A percentile compares a stretch with the other conserved stretches of the same genome.
Conservation (phyloP, 495 filamentous ascomycete genomes). For the Evernia prunastri region DNA sequence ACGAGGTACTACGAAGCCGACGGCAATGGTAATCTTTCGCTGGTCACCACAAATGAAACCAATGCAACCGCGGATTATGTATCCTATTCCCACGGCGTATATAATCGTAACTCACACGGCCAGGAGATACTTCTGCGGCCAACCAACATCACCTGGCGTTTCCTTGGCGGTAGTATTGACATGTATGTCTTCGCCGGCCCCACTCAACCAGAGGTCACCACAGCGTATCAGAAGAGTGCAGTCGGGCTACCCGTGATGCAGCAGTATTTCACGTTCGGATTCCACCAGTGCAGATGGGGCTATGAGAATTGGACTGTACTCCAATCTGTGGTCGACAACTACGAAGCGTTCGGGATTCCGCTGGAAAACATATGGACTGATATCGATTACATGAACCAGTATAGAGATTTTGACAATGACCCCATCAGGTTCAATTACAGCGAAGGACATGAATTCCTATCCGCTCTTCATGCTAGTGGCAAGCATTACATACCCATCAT, state of each 20-base stretch:
- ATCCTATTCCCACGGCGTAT: constrained; percentile 57
- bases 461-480: constrained; percentile 54
- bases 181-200: constrained; percentile 59
- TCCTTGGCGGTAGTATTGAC: constrained; percentile 57
- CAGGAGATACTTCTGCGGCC: constrained; percentile 65
- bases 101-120: constrained; percentile 60
- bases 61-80: constrained; percentile 51
- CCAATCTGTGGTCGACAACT: constrained; percentile 51
- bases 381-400: constrained; percentile 54
- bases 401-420: constrained; percentile 56
- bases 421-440: constrained; percentile 41
- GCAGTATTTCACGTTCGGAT: constrained; percentile 56
- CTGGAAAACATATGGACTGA: constrained; percentile 63
- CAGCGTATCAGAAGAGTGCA: constrained; percentile 49
- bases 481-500: constrained; percentile 80
- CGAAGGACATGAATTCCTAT: constrained; percentile 55
- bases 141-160: constrained; percentile 68
- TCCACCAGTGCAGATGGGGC: constrained; percentile 61
- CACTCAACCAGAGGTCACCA: constrained; percentile 49
- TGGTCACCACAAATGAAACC: constrained; percentile 48
- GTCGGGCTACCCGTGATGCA: constrained; percentile 58
- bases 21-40: constrained; percentile 44
- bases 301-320: constrained; percentile 53
- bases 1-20: constrained; percentile 57
- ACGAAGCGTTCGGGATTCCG: constrained; percentile 55